Evolutionary conservation across 106 monocot species (phyloP), one percentile per base, ranked within the genome.

Genomic region (Dioscorea dumetorum): DNA sequence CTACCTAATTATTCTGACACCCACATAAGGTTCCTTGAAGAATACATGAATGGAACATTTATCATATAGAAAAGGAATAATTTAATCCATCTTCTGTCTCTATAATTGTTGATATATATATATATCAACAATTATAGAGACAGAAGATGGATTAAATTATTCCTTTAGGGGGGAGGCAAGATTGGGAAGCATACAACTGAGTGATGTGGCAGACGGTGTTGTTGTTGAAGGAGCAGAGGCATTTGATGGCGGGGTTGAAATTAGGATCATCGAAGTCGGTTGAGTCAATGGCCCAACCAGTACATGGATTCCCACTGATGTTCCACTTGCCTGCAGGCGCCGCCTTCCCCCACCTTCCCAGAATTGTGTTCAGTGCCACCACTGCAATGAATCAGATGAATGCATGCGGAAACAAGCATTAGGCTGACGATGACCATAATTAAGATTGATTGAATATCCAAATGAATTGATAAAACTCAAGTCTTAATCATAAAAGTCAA

Each of bases 341-440:
- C 51, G 33, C 49, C 50, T 56, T 16, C 13, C 74, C 62, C 85
- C 85, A 85, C 31, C 81, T 57, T 12, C 58, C 67, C 13, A 85
- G 62, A 9, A 85, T 85, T 0, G 77, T 49, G 60, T 74, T 85
- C 67, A 85, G 20, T 8, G 81, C 85, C 8, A 9, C 22, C 22
- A 63, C 81, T 81, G 72, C 61, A 66, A n/a, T 23, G 2, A 13
- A 19, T 17, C 16, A 33, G 4, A 18, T 16, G 20, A 16, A 16
- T 15, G 13, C 16, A 56, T 0, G 13, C 41, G 3, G 28, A 28
- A 28, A 41, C 41, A 19, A 2, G 16, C 16, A 19, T n/a, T 18
- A 18, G 2, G 54, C 10, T 41, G 41, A 10, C 41, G 10, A 2
- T 41, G 41, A 2, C 41, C 5, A 41, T 41, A 28, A 28, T 28